These are phyloP conservation scores for Mortierella sp. DNA, from an alignment of 371 early-diverging fungal genomes.

Conservation along the genomic window DNA sequence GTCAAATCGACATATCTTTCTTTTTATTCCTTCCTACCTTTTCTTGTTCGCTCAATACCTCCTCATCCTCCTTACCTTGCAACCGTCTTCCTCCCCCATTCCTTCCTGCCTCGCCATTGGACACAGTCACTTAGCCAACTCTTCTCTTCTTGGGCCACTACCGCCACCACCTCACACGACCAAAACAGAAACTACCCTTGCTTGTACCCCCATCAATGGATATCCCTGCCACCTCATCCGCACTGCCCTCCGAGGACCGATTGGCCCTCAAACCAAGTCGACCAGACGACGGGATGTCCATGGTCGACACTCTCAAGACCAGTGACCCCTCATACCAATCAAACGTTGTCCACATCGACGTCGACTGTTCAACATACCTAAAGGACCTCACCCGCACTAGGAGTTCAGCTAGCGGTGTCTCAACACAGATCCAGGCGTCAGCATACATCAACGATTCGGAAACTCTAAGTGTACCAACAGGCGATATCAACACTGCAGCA, in stretches of 20 bases:
- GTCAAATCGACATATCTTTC: background rate
- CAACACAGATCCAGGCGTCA: slow-evolving; percentile 9
- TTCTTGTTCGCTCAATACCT: background rate
- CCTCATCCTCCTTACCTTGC: background rate
- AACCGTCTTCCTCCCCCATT: too few species aligned
- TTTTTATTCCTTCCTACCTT: background rate
- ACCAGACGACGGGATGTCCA: background rate
- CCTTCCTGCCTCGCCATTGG: slow-evolving; percentile 8
- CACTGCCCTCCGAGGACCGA: background rate
- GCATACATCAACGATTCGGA: slow-evolving; percentile 3
- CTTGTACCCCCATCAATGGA: background rate
- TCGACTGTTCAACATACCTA: background rate
- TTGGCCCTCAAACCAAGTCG: background rate
- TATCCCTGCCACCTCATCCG: background rate
- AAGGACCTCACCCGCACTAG: background rate
- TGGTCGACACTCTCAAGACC: background rate
- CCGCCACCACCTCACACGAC: background rate
- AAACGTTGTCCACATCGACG: background rate
- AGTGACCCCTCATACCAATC: background rate
- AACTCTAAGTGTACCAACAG: background rate
- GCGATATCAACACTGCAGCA: background rate
- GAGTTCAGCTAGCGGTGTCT: background rate
- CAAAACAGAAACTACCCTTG: background rate
- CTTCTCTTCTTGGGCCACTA: background rate
- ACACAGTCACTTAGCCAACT: background rate